A percentile compares a stretch with the other conserved stretches of the same genome.
Conservation (phyloP, 106 monocot species). For the Acorus gramineus region DNA sequence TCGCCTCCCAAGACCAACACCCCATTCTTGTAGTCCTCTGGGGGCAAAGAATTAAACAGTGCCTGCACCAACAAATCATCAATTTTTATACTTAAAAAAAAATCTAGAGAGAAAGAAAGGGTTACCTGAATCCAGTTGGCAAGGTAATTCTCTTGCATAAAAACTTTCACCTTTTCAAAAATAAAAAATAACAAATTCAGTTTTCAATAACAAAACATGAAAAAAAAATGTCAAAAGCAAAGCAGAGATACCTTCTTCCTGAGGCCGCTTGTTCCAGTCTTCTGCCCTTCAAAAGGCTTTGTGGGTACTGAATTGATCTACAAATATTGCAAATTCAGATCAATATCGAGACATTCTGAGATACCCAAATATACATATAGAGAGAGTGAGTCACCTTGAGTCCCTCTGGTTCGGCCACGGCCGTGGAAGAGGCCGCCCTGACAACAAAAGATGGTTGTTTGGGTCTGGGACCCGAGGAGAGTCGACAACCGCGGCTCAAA, state of each 20-base stretch:
- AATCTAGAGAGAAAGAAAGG: not conserved
- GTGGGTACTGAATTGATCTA: conserved; percentile 78
- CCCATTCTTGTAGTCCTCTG: conserved; percentile 70
- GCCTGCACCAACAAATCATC: conserved; percentile 33
- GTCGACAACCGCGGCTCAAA: no score
- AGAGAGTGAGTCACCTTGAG: conserved; percentile 17
- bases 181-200: not conserved
- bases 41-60: conserved; percentile 74
- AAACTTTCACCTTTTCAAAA: conserved; percentile 70
- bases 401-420: conserved; percentile 14
- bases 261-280: conserved; percentile 94
- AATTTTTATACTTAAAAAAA: not conserved
- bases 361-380: no score
- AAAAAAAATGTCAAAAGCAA: not conserved
- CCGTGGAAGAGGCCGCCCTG: conserved; percentile 1
- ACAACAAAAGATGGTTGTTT: no score
- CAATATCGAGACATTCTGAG: not conserved
- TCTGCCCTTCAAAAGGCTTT: conserved; percentile 93
- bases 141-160: conserved; percentile 77
- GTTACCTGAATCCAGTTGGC: conserved; percentile 96
- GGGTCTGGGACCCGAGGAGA: no score
- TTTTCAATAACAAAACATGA: conserved; percentile 1
- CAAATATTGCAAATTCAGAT: not conserved
- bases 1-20: conserved; percentile 87
- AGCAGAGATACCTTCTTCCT: conserved; percentile 61